Percentiles rank a stretch among this genome's conserved stretches.
phyloP scores from a whole-genome alignment of 345 rosid species.

The Arabis hirsuta region DNA sequence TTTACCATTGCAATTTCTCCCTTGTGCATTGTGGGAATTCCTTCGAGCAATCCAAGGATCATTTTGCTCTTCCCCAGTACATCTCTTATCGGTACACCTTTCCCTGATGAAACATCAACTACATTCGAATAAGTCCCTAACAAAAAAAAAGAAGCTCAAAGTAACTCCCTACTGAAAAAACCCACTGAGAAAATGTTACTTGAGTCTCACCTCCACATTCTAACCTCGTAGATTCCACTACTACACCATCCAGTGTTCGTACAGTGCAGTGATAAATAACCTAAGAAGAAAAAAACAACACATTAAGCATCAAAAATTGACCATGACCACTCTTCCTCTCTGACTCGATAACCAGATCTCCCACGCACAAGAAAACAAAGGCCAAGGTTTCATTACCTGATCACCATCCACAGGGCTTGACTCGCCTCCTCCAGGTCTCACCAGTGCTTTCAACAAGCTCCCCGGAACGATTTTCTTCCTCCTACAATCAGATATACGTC shows the following conservation, averaged over 20 bases:
- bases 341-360: background rate
- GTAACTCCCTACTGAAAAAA: background rate
- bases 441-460: slow-evolving; percentile 86
- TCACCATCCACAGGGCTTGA: slow-evolving; percentile 83
- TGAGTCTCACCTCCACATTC: slow-evolving; percentile 77
- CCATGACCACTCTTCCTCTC: slow-evolving; percentile 5
- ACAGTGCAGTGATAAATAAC: slow-evolving; percentile 84
- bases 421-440: slow-evolving; percentile 92
- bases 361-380: background rate
- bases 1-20: slow-evolving; percentile 95
- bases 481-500: slow-evolving; percentile 47
- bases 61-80: slow-evolving; percentile 93
- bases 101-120: slow-evolving; percentile 55
- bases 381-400: slow-evolving; percentile 60
- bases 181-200: background rate
- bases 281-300: slow-evolving; percentile 46
- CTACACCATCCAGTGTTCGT: slow-evolving; percentile 81
- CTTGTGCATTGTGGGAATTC: slow-evolving; percentile 90
- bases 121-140: slow-evolving; percentile 8
- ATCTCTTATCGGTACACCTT: slow-evolving; percentile 71
- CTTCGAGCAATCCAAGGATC: slow-evolving; percentile 84
- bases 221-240: slow-evolving; percentile 72
- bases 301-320: background rate
- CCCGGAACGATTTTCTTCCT: slow-evolving; percentile 86
- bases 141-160: slow-evolving; percentile 16